phyloP scores from a whole-genome alignment of 2,329 filamentous ascomycete genomes.

The Neopestalotiopsis rosae region DNA sequence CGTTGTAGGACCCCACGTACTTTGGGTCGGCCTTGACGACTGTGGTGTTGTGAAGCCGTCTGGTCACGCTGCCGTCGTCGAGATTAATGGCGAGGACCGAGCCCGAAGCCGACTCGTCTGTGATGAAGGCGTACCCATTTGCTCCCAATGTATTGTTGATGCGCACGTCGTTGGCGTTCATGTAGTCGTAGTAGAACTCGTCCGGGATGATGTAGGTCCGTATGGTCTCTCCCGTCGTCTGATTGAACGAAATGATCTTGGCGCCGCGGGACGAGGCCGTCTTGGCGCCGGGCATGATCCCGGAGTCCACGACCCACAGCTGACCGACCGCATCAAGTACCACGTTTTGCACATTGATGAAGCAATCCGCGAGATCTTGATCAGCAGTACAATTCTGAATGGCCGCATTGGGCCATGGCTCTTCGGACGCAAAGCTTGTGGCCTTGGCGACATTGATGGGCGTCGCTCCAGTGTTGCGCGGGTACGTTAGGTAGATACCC shows the following conservation, averaged over 20 bases:
- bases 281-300: constrained; percentile 37
- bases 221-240: constrained; percentile 34
- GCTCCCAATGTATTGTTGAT: constrained; percentile 47
- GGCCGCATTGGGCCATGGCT: constrained; percentile 43
- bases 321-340: constrained; percentile 43
- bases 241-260: constrained; percentile 48
- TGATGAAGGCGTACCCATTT: constrained; percentile 45
- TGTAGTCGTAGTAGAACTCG: constrained; percentile 37
- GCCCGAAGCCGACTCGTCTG: constrained; percentile 42
- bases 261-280: constrained; percentile 39
- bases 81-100: constrained; percentile 45
- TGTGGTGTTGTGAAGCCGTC: constrained; percentile 43
- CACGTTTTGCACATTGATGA: constrained; percentile 51
- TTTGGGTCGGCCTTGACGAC: constrained; percentile 42
- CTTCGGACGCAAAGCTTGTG: constrained; percentile 42
- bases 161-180: constrained; percentile 47
- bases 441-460: constrained; percentile 44
- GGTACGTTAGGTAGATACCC: constrained; percentile 47
- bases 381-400: constrained; percentile 43
- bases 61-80: constrained; percentile 37
- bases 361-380: constrained; percentile 46
- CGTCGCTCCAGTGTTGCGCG: constrained; percentile 42
- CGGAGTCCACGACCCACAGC: constrained; percentile 47
- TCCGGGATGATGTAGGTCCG: constrained; percentile 43
- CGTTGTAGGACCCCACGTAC: constrained; percentile 44